phyloP scores from a whole-genome alignment of 2,329 filamentous ascomycete genomes.

The Ophiostoma himal-ulmi region DNA sequence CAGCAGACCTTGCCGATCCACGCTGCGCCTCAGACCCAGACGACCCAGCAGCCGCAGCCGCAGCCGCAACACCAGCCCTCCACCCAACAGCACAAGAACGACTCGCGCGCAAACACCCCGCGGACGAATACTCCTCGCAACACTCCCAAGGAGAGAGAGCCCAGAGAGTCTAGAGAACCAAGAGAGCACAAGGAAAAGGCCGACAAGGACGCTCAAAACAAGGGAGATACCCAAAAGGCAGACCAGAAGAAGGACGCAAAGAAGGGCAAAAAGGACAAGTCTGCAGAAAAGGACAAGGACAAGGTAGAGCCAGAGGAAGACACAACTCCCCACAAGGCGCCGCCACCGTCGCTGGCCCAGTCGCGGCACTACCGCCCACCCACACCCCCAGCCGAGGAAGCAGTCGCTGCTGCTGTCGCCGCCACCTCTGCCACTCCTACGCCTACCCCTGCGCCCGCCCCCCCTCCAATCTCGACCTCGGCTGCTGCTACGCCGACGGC shows the following conservation, averaged over 20 bases:
- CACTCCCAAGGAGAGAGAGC: background rate
- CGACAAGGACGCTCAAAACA: background rate
- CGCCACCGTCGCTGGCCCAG: slow-evolving; percentile 25
- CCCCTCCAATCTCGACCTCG: background rate
- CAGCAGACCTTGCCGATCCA: background rate
- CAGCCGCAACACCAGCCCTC: background rate
- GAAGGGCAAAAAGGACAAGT: background rate
- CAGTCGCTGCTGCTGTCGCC: background rate
- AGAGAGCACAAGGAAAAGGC: background rate
- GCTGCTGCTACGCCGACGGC: background rate
- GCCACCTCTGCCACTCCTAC: background rate
- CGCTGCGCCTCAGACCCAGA: background rate
- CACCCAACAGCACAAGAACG: background rate
- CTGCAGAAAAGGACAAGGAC: background rate
- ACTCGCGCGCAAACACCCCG: background rate
- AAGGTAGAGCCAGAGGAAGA: background rate
- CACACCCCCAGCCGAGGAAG: slow-evolving; percentile 19
- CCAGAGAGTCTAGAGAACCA: background rate
- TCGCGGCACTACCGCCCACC: slow-evolving; percentile 26
- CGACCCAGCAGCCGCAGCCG: background rate
- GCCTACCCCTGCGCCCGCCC: background rate
- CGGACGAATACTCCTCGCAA: slow-evolving; percentile 3
- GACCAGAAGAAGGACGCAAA: slow-evolving; percentile 1
- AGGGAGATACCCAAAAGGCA: background rate
- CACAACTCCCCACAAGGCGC: background rate